Base-by-base conservation (phyloP, 306 rosid species). In the Vigna trinervia region DNA sequence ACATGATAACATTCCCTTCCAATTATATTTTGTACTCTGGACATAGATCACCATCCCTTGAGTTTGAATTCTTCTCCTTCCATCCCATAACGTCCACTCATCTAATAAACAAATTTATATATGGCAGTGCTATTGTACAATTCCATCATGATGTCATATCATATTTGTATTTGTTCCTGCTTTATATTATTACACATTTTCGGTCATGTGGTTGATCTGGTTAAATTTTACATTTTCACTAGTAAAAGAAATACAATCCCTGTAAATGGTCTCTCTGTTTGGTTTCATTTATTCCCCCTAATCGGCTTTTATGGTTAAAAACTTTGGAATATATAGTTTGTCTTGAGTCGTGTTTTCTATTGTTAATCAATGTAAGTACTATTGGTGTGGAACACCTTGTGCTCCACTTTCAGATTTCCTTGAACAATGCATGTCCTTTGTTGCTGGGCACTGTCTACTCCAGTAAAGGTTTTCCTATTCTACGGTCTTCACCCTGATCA, bases 41-140 rank as follows among this genome's bases (percentile, higher is more conserved):
- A 46, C 19, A 46, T 9, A 54, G 46, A 20, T 20, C 12, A 60
- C 14, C 12, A 26, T 74, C 12, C n/a, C n/a, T 13, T 11, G 51
- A 46, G 14, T 46, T 47, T 47, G 4, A 6, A 12, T 47, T 13
- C 52, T 47, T 4, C 4, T n/a, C 45, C 28, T 32, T 19, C 58
- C 68, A 45, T 32, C 61, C 32, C 28, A 1, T 8, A 0, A 17
- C 0, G 13, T 19, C 2, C 11, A 7, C 28, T 53, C 30, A 53
- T 53, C 23, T 19, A 15, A 50, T 12, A 39, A 62, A 61, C 14
- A 61, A 62, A 17, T 54, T 26, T 62, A 4, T n/a, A 23, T 61
- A 73, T 66, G 79, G 15, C 28, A 70, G 58, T 70, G 51, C 10
- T 59, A 51, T 38, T 76, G 56, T 79, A 23, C 45, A 51, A 51